These are phyloP conservation scores for Calonectria montana DNA, from an alignment of 2,329 filamentous ascomycete species.

Conservation along the genomic window DNA sequence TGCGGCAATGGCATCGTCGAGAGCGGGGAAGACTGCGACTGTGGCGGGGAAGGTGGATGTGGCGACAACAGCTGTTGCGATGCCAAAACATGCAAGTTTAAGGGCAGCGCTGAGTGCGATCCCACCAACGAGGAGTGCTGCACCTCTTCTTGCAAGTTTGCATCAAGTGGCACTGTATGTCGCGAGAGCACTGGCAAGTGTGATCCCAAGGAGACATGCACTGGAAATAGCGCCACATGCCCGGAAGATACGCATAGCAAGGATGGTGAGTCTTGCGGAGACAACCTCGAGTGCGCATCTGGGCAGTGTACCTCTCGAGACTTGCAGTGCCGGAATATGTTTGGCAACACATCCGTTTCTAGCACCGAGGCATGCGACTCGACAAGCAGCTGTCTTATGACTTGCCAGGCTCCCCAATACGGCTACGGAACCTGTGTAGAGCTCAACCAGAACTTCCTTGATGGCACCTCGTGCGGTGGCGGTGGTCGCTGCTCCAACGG, in stretches of 20 bases:
- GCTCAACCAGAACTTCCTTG: slow-evolving; percentile 91
- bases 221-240: slow-evolving; percentile 77
- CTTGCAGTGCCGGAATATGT: slow-evolving; percentile 86
- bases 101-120: slow-evolving; percentile 79
- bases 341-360: slow-evolving; percentile 81
- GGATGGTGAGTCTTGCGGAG: slow-evolving; percentile 79
- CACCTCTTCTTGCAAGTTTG: slow-evolving; percentile 73
- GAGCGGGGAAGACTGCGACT: slow-evolving; percentile 94
- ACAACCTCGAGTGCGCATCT: slow-evolving; percentile 81
- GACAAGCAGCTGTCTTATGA: slow-evolving; percentile 73
- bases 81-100: slow-evolving; percentile 87
- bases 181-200: slow-evolving; percentile 83
- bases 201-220: slow-evolving; percentile 87
- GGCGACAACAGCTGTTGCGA: slow-evolving; percentile 85
- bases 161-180: slow-evolving; percentile 77
- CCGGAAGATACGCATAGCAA: slow-evolving; percentile 76
- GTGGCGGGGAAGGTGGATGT: slow-evolving; percentile 81
- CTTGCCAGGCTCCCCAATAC: slow-evolving; percentile 79
- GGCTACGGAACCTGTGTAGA: slow-evolving; percentile 74
- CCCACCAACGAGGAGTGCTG: slow-evolving; percentile 87
- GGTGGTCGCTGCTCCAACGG: slow-evolving; percentile 86
- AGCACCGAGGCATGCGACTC: slow-evolving; percentile 81
- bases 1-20: slow-evolving; percentile 99
- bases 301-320: slow-evolving; percentile 96
- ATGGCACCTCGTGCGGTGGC: slow-evolving; percentile 86